Evolutionary conservation across 139 green algal species (phyloP), one percentile per base, ranked within the genome.

Genomic region (Zygnema cylindricum): DNA sequence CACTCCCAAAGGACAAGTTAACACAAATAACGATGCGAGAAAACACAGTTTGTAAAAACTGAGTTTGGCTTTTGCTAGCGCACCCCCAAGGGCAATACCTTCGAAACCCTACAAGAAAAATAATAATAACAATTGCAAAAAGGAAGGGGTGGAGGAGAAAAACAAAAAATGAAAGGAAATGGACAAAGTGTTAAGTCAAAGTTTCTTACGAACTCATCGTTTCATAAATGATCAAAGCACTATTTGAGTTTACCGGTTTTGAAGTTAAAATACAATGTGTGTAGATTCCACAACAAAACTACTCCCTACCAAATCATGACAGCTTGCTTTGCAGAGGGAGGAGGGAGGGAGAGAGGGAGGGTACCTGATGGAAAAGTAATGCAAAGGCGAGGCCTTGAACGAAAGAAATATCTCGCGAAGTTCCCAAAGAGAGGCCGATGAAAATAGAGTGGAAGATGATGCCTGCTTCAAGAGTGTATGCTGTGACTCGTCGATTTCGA

Each of bases 371-470:
- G 88, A 92, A 92, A 49, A 77, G 30, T 63, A 92, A 75, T 1
- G 88, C 88, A 39, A 85, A 57, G 16, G 69, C 32, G 3, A 92
- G 75, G 33, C 83, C 43, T 23, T 43, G 23, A 1, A 85, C 75
- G 7, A 36, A 36, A 0, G 33, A 3, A 0, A 39, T 39, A 77
- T 41, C 55, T 25, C 57, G 40, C 22, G 32, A 76, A 21, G 85
- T 81, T 33, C 88, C 88, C n/a, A 92, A 77, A 0, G 82, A 43
- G 32, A 92, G 71, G 1, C 88, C 88, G 25, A 92, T 81, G 54
- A 92, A 85, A 42, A 92, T 81, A 36, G 82, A 90, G 75, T 92
- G 88, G 43, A 92, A 76, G n/a, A 84, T 79, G 82, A 92, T 89
- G 23, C 88, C 88, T 1, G 69, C 35, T 77, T 92, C 88, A 36